phyloP scores from a whole-genome alignment of 2,329 filamentous ascomycete genomes.

The Xylariaceae sp. region DNA sequence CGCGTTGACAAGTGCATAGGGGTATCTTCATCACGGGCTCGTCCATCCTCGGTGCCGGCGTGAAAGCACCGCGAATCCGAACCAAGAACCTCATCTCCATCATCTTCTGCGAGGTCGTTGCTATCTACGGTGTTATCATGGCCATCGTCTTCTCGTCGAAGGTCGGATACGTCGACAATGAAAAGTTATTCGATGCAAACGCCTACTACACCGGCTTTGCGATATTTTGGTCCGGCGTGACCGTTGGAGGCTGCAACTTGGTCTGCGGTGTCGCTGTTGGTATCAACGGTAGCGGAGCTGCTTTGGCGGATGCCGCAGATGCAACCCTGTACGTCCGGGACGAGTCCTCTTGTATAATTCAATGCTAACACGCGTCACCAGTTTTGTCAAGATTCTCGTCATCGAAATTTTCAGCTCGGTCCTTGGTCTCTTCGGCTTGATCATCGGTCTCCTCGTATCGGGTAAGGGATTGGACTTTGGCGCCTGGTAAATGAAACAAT shows the following conservation, averaged over 20 bases:
- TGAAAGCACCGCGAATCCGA: slow-evolving; percentile 94
- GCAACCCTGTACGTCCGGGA: slow-evolving; percentile 71
- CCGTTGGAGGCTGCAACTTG: slow-evolving; percentile 93
- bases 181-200: slow-evolving; percentile 70
- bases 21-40: slow-evolving; percentile 98
- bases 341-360: neutral
- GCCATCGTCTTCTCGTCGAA: slow-evolving; percentile 96
- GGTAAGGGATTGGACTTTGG: slow-evolving; percentile 80
- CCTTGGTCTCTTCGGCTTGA: slow-evolving; percentile 92
- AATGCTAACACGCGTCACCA: slow-evolving; percentile 40
- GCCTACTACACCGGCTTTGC: slow-evolving; percentile 96
- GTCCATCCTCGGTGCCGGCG: slow-evolving; percentile 94
- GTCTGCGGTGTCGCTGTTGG: slow-evolving; percentile 96
- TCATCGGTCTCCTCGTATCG: slow-evolving; percentile 87
- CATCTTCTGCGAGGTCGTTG: slow-evolving; percentile 99
- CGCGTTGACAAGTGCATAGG: slow-evolving; percentile 55
- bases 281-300: slow-evolving; percentile 96
- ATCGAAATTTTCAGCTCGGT: slow-evolving; percentile 99
- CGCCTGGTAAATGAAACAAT: slow-evolving; percentile 9
- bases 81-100: slow-evolving; percentile 99
- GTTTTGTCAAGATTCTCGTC: slow-evolving; percentile 97
- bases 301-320: slow-evolving; percentile 93
- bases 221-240: slow-evolving; percentile 93
- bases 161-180: slow-evolving; percentile 66
- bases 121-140: slow-evolving; percentile 99